A percentile compares a stretch with the other conserved stretches of the same genome.
Conservation (phyloP, 2,329 filamentous ascomycete species). For the Trichoderma simmonsii region DNA sequence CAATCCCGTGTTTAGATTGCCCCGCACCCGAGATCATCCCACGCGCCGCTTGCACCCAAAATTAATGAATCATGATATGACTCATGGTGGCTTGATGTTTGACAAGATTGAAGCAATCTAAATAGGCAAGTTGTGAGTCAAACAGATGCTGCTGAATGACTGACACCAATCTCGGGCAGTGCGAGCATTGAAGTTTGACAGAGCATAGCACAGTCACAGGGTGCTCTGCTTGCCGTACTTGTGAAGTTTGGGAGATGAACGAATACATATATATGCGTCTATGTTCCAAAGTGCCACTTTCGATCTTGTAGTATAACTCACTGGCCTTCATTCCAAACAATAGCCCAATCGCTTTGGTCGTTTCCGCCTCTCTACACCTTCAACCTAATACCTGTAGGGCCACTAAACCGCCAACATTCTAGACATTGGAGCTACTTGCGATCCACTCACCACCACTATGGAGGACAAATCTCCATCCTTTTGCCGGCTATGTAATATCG, state of each 20-base stretch:
- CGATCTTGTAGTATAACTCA: background rate
- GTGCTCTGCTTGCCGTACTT: background rate
- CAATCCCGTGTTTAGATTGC: background rate
- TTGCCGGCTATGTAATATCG: conserved; percentile 24
- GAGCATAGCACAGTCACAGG: background rate
- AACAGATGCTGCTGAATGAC: background rate
- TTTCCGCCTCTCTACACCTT: background rate
- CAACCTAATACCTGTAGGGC: background rate
- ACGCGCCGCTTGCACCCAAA: background rate
- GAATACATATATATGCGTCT: background rate
- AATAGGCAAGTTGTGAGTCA: conserved; percentile 14
- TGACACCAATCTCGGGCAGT: background rate
- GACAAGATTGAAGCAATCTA: background rate
- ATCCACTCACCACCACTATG: background rate
- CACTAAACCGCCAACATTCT: conserved; percentile 3
- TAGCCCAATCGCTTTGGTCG: background rate
- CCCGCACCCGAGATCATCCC: background rate
- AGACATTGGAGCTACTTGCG: background rate
- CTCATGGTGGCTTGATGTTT: background rate
- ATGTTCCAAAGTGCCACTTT: background rate
- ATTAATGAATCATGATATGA: background rate
- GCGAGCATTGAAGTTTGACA: background rate
- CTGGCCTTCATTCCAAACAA: background rate
- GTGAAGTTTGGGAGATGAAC: too few species aligned
- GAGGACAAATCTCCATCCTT: conserved; percentile 21